Evolutionary conservation across 2,329 filamentous ascomycete species (phyloP).

Genomic region (Lachnellula cervina): DNA sequence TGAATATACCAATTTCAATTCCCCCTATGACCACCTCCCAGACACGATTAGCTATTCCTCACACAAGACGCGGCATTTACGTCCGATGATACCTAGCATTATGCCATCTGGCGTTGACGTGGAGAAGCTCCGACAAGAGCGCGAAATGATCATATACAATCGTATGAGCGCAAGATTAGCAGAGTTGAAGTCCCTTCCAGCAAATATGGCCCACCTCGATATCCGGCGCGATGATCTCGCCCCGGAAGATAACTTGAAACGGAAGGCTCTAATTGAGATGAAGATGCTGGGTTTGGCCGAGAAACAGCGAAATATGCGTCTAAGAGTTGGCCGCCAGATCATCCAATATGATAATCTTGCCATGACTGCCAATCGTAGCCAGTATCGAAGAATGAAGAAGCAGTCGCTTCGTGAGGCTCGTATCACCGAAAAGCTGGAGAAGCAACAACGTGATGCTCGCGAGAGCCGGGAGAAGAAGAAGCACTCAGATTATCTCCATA

Average conservation of each 20-base stretch:
- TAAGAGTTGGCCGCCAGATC: constrained; percentile 86
- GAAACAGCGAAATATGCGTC: constrained; percentile 80
- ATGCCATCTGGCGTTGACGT: constrained; percentile 87
- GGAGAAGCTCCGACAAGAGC: constrained; percentile 78
- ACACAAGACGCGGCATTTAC: constrained; percentile 69
- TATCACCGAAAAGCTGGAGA: constrained; percentile 98
- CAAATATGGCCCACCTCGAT: constrained; percentile 85
- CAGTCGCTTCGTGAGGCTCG: constrained; percentile 91
- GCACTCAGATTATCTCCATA: constrained; percentile 84
- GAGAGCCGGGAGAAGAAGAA: constrained; percentile 98
- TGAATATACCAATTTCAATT: constrained; percentile 58
- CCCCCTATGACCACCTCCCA: constrained; percentile 52
- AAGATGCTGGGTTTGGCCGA: constrained; percentile 85
- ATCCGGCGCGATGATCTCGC: constrained; percentile 62
- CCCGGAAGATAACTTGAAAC: constrained; percentile 76
- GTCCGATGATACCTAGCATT: constrained; percentile 77
- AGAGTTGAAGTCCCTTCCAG: constrained; percentile 77
- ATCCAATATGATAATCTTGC: constrained; percentile 92
- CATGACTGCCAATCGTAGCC: constrained; percentile 90
- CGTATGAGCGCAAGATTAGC: constrained; percentile 79
- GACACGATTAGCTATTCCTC: constrained; percentile 70
- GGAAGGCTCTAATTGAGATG: constrained; percentile 90
- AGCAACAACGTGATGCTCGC: constrained; percentile 93
- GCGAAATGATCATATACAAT: constrained; percentile 85
- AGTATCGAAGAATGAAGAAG: constrained; percentile 94